Conservation (phyloP, 345 rosid species). For the Sisymbrium irio region DNA sequence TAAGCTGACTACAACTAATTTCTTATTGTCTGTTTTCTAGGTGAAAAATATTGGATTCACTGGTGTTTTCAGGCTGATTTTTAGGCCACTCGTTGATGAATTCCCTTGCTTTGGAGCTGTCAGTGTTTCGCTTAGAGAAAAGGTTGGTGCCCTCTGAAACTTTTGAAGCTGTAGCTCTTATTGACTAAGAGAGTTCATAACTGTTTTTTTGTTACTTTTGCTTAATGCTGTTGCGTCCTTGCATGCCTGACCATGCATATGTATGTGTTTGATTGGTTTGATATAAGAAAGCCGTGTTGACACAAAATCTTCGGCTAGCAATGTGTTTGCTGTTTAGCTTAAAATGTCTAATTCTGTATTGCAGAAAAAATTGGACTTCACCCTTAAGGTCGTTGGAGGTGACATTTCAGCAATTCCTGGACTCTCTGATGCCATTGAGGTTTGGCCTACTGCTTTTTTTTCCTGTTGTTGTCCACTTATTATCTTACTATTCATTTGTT, state of each 20-base stretch:
- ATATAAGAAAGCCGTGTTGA: neutral
- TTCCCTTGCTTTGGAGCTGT: conserved; percentile 99
- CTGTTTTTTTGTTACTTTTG: neutral
- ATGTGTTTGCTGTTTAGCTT: neutral
- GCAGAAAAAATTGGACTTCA: conserved; percentile 97
- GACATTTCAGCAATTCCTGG: conserved; percentile 94
- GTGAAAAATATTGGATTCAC: conserved; percentile 96
- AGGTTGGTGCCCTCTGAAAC: conserved; percentile 46
- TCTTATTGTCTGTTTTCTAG: conserved; percentile 40
- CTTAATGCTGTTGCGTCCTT: conserved; percentile 7
- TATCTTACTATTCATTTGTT: conserved; percentile 4
- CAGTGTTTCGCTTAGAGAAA: conserved; percentile 79
- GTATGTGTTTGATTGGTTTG: conserved; percentile 1
- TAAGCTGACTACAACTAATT: conserved; percentile 14
- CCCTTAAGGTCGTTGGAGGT: conserved; percentile 87
- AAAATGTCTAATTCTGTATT: conserved; percentile 24
- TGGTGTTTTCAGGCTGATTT: conserved; percentile 97
- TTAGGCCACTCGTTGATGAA: conserved; percentile 88
- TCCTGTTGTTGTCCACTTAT: neutral
- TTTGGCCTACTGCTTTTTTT: conserved; percentile 36
- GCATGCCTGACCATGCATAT: neutral
- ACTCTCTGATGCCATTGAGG: conserved; percentile 84
- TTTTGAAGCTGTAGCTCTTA: conserved; percentile 14
- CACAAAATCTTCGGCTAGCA: neutral
- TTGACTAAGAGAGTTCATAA: conserved; percentile 10